Percentiles rank a stretch among this genome's conserved stretches.
Conservation (phyloP, 176 grass and related monocot genomes). For the Melocanna baccifera region DNA sequence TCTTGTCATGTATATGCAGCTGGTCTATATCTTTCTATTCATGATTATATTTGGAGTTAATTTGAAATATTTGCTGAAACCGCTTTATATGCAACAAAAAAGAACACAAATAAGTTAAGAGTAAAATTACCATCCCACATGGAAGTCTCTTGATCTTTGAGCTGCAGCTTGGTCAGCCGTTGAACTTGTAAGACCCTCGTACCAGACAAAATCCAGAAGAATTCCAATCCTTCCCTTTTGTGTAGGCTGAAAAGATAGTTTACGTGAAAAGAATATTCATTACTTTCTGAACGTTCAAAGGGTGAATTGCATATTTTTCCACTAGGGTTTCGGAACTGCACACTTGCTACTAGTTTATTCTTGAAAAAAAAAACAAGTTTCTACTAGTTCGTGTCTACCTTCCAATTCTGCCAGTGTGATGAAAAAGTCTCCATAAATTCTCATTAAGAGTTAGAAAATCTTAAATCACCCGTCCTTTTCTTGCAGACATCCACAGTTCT, state of each 20-base stretch:
- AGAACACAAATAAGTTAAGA: not conserved
- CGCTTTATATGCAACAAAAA: too few relatives aligned
- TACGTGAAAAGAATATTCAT: not conserved
- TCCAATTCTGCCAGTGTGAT: too few relatives aligned
- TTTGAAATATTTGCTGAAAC: too few relatives aligned
- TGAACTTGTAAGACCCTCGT: slow-evolving; percentile 47
- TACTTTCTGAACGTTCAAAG: not conserved
- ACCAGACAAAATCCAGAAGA: slow-evolving; percentile 69
- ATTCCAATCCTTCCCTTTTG: slow-evolving; percentile 60
- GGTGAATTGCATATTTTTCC: not conserved
- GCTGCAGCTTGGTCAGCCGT: slow-evolving; percentile 47
- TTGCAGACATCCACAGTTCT: not conserved
- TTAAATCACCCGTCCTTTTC: not conserved
- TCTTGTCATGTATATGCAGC: too few relatives aligned
- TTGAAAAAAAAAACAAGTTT: too few relatives aligned
- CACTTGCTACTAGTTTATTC: too few relatives aligned
- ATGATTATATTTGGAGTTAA: too few relatives aligned
- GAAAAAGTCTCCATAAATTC: too few relatives aligned
- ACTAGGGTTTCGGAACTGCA: not conserved
- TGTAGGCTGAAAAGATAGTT: slow-evolving; percentile 15
- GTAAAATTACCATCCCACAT: slow-evolving; percentile 59
- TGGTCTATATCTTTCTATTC: too few relatives aligned
- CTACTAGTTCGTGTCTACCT: too few relatives aligned
- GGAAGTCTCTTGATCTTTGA: slow-evolving; percentile 66
- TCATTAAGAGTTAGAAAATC: not conserved